phyloP scores from a whole-genome alignment of 2,329 filamentous ascomycete genomes.

The Ophidiomyces ophidiicola region DNA sequence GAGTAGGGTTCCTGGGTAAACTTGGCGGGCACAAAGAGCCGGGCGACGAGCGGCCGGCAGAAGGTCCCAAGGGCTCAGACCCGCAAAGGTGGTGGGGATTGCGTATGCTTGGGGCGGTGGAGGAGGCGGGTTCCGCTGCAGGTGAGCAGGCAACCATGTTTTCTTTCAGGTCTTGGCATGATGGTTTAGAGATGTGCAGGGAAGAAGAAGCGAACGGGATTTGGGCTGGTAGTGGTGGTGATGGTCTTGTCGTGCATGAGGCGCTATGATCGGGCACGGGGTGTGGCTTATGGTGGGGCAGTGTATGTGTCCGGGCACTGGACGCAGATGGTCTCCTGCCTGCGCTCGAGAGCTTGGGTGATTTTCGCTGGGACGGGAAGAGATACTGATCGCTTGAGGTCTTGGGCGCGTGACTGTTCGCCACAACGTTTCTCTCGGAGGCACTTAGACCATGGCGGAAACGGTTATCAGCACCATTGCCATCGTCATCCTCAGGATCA shows the following conservation, averaged over 20 bases:
- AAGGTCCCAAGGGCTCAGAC: neutral
- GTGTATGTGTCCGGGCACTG: too few species aligned
- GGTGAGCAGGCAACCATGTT: too few species aligned
- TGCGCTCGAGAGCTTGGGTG: slow-evolving; percentile 10
- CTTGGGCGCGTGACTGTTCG: slow-evolving; percentile 20
- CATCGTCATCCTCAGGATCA: slow-evolving; percentile 21
- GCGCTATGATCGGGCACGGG: neutral
- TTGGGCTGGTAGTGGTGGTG: neutral
- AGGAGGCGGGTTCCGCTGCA: too few species aligned
- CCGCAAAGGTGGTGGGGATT: too few species aligned
- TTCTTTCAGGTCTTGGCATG: too few species aligned
- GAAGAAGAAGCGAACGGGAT: neutral
- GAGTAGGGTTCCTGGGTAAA: neutral
- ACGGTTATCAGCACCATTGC: slow-evolving; percentile 13
- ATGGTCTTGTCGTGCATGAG: neutral
- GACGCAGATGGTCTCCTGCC: neutral
- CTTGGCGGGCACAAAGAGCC: neutral
- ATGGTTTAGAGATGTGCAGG: neutral
- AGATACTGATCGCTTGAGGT: too few species aligned
- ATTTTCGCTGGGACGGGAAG: slow-evolving; percentile 8
- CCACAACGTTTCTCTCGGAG: slow-evolving; percentile 33
- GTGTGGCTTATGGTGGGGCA: too few species aligned
- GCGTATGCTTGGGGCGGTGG: too few species aligned
- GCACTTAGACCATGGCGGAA: slow-evolving; percentile 20
- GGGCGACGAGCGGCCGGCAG: neutral